phyloP scores from a whole-genome alignment of 2,329 filamentous ascomycete species.

The Trichophyton mentagrophytes region DNA sequence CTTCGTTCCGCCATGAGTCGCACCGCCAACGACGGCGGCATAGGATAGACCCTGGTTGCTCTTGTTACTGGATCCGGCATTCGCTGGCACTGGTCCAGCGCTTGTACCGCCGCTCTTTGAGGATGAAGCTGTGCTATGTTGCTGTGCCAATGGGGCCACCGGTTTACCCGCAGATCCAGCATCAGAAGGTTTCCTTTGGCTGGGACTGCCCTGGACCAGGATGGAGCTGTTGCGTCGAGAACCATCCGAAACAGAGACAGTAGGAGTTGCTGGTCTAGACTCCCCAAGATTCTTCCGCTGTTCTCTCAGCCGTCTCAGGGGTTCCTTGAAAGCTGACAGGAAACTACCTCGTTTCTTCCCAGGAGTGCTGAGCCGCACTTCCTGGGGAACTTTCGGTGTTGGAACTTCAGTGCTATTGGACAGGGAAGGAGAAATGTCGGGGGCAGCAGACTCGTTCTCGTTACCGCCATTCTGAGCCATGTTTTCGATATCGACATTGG shows the following conservation, averaged over 20 bases:
- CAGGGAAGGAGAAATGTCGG: neutral
- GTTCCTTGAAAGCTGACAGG: neutral
- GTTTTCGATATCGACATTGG: conserved; percentile 5
- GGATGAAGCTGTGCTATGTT: conserved; percentile 23
- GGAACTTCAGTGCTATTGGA: conserved; percentile 18
- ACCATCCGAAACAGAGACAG: conserved; percentile 17
- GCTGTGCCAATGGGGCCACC: conserved; percentile 28
- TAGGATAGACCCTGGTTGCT: conserved; percentile 25
- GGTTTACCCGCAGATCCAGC: conserved; percentile 27
- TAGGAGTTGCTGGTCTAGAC: conserved; percentile 17
- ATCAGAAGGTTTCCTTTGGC: conserved; percentile 14
- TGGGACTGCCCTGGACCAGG: neutral
- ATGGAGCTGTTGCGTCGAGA: conserved; percentile 21
- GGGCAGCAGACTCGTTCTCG: neutral
- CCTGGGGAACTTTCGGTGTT: conserved; percentile 15
- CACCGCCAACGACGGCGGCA: conserved; percentile 18
- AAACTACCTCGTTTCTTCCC: conserved; percentile 1
- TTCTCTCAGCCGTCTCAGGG: conserved; percentile 5
- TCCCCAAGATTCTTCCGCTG: conserved; percentile 16
- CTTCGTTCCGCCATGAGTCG: neutral
- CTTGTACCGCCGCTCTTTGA: conserved; percentile 13
- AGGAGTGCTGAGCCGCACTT: conserved; percentile 14
- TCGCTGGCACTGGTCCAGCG: neutral
- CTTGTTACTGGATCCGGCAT: conserved; percentile 5
- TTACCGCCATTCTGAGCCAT: conserved; percentile 1